A percentile compares a stretch with the other conserved stretches of the same genome.
Evolutionary conservation across 805 yeast genomes (phyloP).

Genomic region (Huiozyma naganishii): DNA sequence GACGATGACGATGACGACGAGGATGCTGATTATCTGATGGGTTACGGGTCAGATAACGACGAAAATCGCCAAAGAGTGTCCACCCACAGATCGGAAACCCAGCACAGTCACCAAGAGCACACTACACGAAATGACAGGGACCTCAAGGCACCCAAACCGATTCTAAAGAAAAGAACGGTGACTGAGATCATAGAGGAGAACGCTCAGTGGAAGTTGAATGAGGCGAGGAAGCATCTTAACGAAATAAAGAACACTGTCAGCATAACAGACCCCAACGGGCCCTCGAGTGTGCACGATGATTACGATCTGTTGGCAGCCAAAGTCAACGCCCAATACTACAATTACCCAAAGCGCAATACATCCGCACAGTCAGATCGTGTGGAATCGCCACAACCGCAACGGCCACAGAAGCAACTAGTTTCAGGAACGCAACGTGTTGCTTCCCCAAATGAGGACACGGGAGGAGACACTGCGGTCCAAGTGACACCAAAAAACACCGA

Average conservation of each 20-base stretch:
- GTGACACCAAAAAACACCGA: neutral
- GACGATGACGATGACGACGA: conserved; percentile 2
- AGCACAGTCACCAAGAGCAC: conserved; percentile 4
- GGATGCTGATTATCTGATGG: conserved; percentile 13
- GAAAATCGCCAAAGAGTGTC: conserved; percentile 27
- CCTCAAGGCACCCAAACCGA: conserved; percentile 52
- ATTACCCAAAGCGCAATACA: conserved; percentile 1
- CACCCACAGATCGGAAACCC: neutral
- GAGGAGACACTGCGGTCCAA: neutral
- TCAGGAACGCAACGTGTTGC: neutral
- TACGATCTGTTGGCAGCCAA: conserved; percentile 27
- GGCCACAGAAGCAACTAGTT: neutral
- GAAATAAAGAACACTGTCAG: conserved; percentile 17
- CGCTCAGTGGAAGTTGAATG: conserved; percentile 28
- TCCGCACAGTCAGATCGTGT: neutral
- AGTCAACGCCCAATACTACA: conserved; percentile 28
- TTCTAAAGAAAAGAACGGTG: conserved; percentile 75
- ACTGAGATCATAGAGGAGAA: conserved; percentile 52
- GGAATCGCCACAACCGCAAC: neutral
- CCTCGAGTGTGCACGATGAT: conserved; percentile 21
- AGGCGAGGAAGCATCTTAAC: conserved; percentile 55
- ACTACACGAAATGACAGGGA: conserved; percentile 17
- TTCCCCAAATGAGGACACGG: neutral
- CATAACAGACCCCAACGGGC: conserved; percentile 18
- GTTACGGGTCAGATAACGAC: conserved; percentile 31